Conservation (phyloP, 805 yeast genomes). For the Saccharomycopsis sp. region DNA sequence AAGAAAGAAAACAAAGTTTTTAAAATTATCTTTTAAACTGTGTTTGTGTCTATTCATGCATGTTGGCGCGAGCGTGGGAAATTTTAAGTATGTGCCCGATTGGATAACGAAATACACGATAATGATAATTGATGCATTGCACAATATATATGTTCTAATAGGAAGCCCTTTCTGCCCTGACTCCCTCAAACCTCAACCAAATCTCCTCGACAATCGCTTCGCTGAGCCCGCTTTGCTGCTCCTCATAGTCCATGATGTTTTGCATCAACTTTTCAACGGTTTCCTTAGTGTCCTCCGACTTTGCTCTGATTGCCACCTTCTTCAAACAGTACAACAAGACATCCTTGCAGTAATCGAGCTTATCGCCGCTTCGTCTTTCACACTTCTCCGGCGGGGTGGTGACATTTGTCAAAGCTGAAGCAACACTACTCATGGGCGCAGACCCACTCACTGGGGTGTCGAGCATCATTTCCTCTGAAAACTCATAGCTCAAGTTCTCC, state of each 20-base stretch:
- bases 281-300: slow-evolving; percentile 36
- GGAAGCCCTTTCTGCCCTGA: no score
- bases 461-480: slow-evolving; percentile 6
- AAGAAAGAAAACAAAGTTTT: no score
- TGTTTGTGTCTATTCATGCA: no score
- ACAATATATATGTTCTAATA: no score
- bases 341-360: slow-evolving; percentile 32
- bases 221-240: slow-evolving; percentile 50
- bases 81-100: no score
- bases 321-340: slow-evolving; percentile 37
- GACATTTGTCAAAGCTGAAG: slow-evolving; percentile 10
- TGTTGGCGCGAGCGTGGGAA: no score
- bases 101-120: no score
- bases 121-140: no score
- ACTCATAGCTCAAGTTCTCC: slow-evolving; percentile 4
- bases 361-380: slow-evolving; percentile 18
- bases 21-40: no score
- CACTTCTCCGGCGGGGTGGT: slow-evolving; percentile 19
- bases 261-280: slow-evolving; percentile 37
- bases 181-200: slow-evolving; percentile 25
- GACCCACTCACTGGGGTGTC: slow-evolving; percentile 1
- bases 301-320: slow-evolving; percentile 44
- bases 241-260: slow-evolving; percentile 38
- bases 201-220: slow-evolving; percentile 63
- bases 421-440: background rate